Evolutionary conservation across 768 basidiomycete species (phyloP).

Genomic region (Serendipita vermifera): DNA sequence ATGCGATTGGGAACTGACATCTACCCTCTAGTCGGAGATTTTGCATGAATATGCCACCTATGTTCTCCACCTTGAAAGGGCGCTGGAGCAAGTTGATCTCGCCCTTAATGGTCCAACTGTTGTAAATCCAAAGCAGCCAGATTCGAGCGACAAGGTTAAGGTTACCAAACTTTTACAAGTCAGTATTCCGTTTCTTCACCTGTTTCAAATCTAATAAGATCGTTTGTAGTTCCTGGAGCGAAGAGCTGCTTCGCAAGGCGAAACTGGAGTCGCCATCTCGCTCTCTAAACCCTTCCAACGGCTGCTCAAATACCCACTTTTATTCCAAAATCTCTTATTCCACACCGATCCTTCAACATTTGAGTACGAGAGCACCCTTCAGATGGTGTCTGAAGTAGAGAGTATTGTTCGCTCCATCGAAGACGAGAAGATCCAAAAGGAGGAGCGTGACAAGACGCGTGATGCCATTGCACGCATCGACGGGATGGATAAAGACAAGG

Average conservation of each 20-base stretch:
- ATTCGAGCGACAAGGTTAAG: constrained; percentile 63
- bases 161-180: constrained; percentile 56
- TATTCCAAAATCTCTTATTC: constrained; percentile 94
- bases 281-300: constrained; percentile 96
- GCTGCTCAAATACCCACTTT: constrained; percentile 87
- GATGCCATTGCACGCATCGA: constrained; percentile 96
- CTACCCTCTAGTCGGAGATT: constrained; percentile 60
- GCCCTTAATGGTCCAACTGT: constrained; percentile 48
- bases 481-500: constrained; percentile 85
- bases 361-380: constrained; percentile 91
- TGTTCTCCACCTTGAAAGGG: constrained; percentile 85
- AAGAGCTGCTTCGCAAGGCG: constrained; percentile 69
- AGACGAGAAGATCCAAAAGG: constrained; percentile 94
- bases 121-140: constrained; percentile 71
- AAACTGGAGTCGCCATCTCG: constrained; percentile 88
- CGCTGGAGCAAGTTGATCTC: constrained; percentile 75
- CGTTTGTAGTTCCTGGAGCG: constrained; percentile 48
- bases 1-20: constrained; percentile 15
- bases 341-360: constrained; percentile 95
- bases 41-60: constrained; percentile 89
- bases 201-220: not conserved
- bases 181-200: not conserved
- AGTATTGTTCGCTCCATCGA: constrained; percentile 92
- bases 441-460: constrained; percentile 88
- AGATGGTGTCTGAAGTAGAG: constrained; percentile 96